Percentiles rank a stretch among this genome's conserved stretches.
These are phyloP conservation scores for Diutina sp. DNA, from an alignment of 1,139 yeast genomes.

Conservation along the genomic window DNA sequence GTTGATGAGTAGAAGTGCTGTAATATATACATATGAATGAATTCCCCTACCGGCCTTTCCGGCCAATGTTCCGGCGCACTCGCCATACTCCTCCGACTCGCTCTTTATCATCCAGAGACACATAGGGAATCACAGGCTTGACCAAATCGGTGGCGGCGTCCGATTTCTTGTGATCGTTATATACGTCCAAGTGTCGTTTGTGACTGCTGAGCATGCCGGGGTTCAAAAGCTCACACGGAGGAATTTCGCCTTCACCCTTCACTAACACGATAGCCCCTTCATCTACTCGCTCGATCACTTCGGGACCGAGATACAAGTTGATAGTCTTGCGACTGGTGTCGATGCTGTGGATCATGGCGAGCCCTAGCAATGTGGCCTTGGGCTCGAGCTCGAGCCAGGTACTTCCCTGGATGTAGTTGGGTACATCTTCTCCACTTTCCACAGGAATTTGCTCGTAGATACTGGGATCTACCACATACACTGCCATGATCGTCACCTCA, in stretches of 20 bases:
- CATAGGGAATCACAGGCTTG: background rate
- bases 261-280: background rate
- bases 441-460: background rate
- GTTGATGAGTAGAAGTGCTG: constrained; percentile 22
- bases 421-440: background rate
- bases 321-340: background rate
- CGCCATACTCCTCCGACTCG: background rate
- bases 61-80: background rate
- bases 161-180: background rate
- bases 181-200: background rate
- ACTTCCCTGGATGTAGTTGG: background rate
- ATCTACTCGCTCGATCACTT: background rate
- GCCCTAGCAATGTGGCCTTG: background rate
- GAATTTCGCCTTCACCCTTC: background rate
- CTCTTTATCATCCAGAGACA: background rate
- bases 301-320: background rate
- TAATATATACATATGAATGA: background rate
- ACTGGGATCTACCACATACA: background rate
- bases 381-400: background rate
- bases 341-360: constrained; percentile 1
- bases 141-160: background rate
- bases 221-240: background rate
- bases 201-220: background rate
- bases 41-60: background rate
- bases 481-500: background rate